Conservation (phyloP, 2,329 filamentous ascomycete species). For the Thyridium curvatum region DNA sequence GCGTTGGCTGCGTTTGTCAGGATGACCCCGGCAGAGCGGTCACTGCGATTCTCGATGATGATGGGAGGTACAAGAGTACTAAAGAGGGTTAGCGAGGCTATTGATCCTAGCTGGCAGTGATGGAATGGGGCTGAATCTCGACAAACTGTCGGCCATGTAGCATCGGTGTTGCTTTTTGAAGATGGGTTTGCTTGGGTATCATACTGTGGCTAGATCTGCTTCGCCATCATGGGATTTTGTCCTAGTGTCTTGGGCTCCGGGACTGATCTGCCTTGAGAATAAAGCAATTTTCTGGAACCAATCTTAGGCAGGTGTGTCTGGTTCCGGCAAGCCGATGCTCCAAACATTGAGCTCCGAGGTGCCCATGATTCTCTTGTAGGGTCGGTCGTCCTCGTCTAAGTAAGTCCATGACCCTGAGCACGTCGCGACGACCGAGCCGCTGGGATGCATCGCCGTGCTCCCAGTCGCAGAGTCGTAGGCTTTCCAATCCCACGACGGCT, state of each 20-base stretch:
- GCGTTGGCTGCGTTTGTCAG: slow-evolving; percentile 49
- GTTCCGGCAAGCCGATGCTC: no score
- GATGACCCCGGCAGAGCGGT: slow-evolving; percentile 46
- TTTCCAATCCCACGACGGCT: slow-evolving; percentile 43
- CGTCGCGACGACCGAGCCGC: slow-evolving; percentile 50
- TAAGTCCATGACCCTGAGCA: slow-evolving; percentile 49
- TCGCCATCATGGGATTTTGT: no score
- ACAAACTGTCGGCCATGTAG: no score
- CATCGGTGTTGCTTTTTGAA: no score
- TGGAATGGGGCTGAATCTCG: slow-evolving; percentile 1
- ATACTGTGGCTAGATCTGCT: no score
- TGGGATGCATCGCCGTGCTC: slow-evolving; percentile 42
- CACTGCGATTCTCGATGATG: slow-evolving; percentile 39
- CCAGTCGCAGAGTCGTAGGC: slow-evolving; percentile 42
- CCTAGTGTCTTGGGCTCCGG: no score
- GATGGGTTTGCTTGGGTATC: no score
- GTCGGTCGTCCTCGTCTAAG: slow-evolving; percentile 16
- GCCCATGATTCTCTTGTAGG: slow-evolving; percentile 10
- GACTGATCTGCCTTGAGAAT: no score
- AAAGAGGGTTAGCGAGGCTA: slow-evolving; percentile 36
- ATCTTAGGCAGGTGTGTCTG: no score
- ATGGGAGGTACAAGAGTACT: slow-evolving; percentile 50
- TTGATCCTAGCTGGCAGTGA: slow-evolving; percentile 46
- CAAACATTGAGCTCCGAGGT: no score
- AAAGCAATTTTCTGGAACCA: no score